Conservation (phyloP, 1,139 yeast species). For the Yamadazyma friedrichii region DNA sequence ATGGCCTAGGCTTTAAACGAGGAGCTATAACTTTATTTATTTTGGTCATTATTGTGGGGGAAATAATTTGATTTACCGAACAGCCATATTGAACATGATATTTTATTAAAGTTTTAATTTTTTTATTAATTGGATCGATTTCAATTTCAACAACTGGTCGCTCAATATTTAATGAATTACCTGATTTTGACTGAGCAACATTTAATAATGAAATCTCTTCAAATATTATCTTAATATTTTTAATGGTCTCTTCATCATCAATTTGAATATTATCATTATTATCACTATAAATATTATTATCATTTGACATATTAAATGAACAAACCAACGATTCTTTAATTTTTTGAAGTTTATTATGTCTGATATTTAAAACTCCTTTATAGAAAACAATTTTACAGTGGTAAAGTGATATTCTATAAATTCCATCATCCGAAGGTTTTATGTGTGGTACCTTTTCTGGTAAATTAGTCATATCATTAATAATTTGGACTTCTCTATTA, state of each 20-base stretch:
- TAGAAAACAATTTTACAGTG: conserved; percentile 9
- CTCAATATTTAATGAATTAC: conserved; percentile 12
- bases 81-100: conserved; percentile 16
- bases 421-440: background rate
- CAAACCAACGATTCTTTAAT: conserved; percentile 15
- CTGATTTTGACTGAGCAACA: conserved; percentile 13
- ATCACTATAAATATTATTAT: conserved; percentile 3
- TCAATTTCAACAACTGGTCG: conserved; percentile 12
- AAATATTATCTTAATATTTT: conserved; percentile 1
- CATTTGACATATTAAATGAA: conserved; percentile 12
- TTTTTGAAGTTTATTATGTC: conserved; percentile 14
- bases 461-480: conserved; percentile 1
- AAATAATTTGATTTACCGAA: conserved; percentile 14
- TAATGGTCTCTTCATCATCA: background rate
- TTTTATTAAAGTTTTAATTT: conserved; percentile 8
- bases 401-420: background rate
- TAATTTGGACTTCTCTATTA: conserved; percentile 8
- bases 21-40: conserved; percentile 11
- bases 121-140: conserved; percentile 10
- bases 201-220: conserved; percentile 16
- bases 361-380: conserved; percentile 12
- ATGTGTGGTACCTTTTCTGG: background rate
- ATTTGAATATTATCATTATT: background rate
- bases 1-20: conserved; percentile 8
- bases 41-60: conserved; percentile 12